These are phyloP conservation scores for Tuber indicum DNA, from an alignment of 495 filamentous ascomycete genomes.

Conservation along the genomic window DNA sequence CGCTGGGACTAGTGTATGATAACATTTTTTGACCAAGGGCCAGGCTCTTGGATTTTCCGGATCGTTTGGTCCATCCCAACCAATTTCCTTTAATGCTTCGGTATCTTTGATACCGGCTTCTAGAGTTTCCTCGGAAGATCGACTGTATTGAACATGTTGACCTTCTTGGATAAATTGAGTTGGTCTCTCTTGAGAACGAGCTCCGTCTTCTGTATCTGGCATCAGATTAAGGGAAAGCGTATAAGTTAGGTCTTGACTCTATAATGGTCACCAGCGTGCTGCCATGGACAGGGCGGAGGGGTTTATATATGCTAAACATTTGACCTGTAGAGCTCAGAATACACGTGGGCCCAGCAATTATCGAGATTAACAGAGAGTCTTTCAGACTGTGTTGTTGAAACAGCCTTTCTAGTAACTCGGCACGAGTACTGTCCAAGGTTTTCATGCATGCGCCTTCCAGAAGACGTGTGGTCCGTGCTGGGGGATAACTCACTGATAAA, in stretches of 20 bases:
- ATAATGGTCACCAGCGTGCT: neutral
- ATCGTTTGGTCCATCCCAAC: conserved; percentile 53
- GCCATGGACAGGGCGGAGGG: neutral
- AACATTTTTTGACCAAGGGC: conserved; percentile 48
- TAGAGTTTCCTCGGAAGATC: neutral
- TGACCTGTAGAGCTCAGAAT: neutral
- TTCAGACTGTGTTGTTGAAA: neutral
- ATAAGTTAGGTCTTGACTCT: neutral
- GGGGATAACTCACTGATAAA: neutral
- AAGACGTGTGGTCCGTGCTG: neutral
- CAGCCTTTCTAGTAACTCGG: neutral
- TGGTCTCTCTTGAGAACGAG: neutral
- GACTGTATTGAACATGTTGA: neutral
- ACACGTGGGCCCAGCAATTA: neutral
- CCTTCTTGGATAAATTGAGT: neutral
- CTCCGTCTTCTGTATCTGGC: neutral
- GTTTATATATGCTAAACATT: neutral
- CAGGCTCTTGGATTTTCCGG: conserved; percentile 55
- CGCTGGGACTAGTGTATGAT: conserved; percentile 48
- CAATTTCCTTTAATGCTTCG: conserved; percentile 22
- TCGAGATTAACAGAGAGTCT: neutral
- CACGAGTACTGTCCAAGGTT: neutral
- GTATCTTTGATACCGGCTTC: neutral
- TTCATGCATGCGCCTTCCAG: neutral
- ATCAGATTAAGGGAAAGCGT: neutral